Evolutionary conservation across 2,329 filamentous ascomycete species (phyloP).

Genomic region (Emmonsiellopsis sp.): DNA sequence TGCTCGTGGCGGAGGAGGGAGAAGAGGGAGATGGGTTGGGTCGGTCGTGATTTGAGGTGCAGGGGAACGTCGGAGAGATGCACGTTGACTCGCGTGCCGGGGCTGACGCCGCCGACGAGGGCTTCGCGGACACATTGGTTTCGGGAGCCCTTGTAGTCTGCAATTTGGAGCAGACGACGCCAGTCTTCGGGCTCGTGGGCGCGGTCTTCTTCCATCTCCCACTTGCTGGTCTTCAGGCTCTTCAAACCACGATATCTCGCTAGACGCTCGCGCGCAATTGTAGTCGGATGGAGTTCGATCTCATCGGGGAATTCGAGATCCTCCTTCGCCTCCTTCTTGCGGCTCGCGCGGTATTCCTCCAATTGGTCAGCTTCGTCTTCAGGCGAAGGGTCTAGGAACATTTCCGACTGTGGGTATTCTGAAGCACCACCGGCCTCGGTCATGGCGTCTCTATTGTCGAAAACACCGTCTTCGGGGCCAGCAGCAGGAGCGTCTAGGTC

Average conservation of each 20-base stretch:
- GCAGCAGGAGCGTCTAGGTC: slow-evolving; percentile 45
- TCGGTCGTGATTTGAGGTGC: slow-evolving; percentile 41
- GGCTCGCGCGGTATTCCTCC: slow-evolving; percentile 67
- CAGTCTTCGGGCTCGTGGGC: slow-evolving; percentile 85
- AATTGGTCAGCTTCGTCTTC: slow-evolving; percentile 79
- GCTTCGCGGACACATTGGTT: slow-evolving; percentile 71
- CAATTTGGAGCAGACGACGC: slow-evolving; percentile 72
- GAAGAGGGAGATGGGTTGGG: slow-evolving; percentile 61
- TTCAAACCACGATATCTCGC: slow-evolving; percentile 85
- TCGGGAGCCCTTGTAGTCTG: slow-evolving; percentile 80
- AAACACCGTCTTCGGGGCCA: slow-evolving; percentile 73
- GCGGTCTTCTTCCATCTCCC: slow-evolving; percentile 81
- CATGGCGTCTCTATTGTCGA: slow-evolving; percentile 44
- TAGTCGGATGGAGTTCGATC: slow-evolving; percentile 83
- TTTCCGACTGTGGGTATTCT: slow-evolving; percentile 88
- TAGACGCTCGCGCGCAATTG: slow-evolving; percentile 75
- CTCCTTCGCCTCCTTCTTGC: slow-evolving; percentile 72
- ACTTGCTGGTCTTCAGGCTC: slow-evolving; percentile 75
- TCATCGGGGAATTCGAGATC: slow-evolving; percentile 96
- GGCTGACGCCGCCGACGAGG: slow-evolving; percentile 73
- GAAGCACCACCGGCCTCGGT: slow-evolving; percentile 67
- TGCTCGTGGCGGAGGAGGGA: slow-evolving; percentile 89
- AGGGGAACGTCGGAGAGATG: slow-evolving; percentile 56
- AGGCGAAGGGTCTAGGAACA: slow-evolving; percentile 69
- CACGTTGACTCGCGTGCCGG: slow-evolving; percentile 75